These are phyloP conservation scores for Hyaloraphidium curvatum DNA, from an alignment of 192 early-diverging fungal species.

Conservation along the genomic window DNA sequence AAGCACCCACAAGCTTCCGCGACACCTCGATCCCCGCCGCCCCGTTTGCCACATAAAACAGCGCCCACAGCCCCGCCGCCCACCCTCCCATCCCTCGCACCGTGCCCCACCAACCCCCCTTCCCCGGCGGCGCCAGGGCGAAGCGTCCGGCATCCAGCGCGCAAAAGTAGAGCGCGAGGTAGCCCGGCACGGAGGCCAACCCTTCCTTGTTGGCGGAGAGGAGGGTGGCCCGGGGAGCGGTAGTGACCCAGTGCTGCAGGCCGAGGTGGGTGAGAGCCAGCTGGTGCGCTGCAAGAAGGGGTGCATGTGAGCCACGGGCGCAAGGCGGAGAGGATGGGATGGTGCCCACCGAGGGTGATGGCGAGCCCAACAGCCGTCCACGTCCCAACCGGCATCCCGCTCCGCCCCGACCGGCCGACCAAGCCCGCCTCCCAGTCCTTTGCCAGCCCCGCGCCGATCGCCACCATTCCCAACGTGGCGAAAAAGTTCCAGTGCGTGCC, in stretches of 20 bases:
- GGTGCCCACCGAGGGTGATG: no score
- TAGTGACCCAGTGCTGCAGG: constrained; percentile 50
- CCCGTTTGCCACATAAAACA: constrained; percentile 27
- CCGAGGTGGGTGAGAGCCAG: constrained; percentile 25
- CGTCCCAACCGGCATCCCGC: background rate
- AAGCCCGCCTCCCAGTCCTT: background rate
- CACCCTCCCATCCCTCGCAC: background rate
- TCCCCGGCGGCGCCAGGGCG: constrained; percentile 25
- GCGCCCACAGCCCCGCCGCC: constrained; percentile 18
- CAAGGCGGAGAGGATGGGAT: no score
- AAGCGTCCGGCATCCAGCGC: constrained; percentile 50
- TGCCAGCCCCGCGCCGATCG: constrained; percentile 47
- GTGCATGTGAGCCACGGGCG: no score
- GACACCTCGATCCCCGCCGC: constrained; percentile 39
- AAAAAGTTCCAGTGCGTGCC: constrained; percentile 99
- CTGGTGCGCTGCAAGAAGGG: constrained; percentile 59
- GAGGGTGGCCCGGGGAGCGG: constrained; percentile 47
- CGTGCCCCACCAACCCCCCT: background rate
- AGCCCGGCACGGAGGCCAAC: constrained; percentile 66
- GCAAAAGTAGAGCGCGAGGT: constrained; percentile 60
- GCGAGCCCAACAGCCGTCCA: background rate
- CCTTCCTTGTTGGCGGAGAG: constrained; percentile 83
- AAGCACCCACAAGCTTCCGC: constrained; percentile 37
- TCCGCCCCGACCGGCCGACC: background rate
- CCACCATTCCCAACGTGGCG: constrained; percentile 72